These are phyloP conservation scores for Arachis monticola DNA, from an alignment of 331 rosid species.

Conservation along the genomic window DNA sequence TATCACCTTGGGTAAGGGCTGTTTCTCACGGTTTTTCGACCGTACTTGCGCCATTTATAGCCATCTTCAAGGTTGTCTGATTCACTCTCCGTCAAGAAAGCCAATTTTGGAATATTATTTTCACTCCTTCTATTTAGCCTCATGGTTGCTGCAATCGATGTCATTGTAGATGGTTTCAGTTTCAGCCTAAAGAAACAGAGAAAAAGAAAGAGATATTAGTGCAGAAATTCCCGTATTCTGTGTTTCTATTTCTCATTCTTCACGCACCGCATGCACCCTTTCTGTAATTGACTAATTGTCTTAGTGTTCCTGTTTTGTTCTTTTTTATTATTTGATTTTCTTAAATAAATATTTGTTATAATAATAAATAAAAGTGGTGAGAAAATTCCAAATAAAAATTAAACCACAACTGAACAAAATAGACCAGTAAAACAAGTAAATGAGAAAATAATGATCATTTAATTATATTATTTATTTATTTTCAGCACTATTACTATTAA, in stretches of 20 bases:
- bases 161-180: too few relatives aligned
- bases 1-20: slow-evolving; percentile 84
- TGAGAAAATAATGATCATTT: neutral
- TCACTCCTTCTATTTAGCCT: slow-evolving; percentile 47
- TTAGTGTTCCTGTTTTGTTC: too few relatives aligned
- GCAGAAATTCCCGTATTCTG: neutral
- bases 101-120: slow-evolving; percentile 75
- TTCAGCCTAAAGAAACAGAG: too few relatives aligned
- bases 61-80: slow-evolving; percentile 89
- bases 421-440: neutral
- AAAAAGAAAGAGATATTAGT: neutral
- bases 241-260: slow-evolving; percentile 4
- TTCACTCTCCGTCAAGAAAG: slow-evolving; percentile 89
- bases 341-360: neutral
- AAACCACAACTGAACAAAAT: neutral
- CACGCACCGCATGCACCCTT: neutral
- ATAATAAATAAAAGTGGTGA: neutral
- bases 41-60: slow-evolving; percentile 90
- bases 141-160: too few relatives aligned
- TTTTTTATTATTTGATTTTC: neutral
- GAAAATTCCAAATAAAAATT: neutral
- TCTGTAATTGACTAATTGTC: too few relatives aligned
- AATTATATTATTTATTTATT: neutral
- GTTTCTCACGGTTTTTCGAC: slow-evolving; percentile 91
- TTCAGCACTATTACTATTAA: neutral